Base-by-base conservation (phyloP, 2,329 filamentous ascomycete species). In the Balansia obtecta region DNA sequence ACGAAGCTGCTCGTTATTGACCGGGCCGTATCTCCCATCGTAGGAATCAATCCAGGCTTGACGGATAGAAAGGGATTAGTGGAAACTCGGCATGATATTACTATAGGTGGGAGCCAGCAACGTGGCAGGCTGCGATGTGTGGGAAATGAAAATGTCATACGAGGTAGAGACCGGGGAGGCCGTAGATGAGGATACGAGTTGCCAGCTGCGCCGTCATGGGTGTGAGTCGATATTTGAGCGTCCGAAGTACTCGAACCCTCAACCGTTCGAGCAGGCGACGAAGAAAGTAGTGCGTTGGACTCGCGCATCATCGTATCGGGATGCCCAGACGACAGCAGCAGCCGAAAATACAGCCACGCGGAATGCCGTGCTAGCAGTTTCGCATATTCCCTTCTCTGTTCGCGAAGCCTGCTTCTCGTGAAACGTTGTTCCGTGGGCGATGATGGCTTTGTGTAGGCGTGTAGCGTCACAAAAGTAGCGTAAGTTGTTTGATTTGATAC, bases 1-100 rank as follows among this genome's bases (percentile, higher is more conserved):
- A 22, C 61, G 60, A 20, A 70, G 62, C 53, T 72, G 69, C 37
- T 69, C 65, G 8, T 68, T 63, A 50, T 61, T 62, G 4, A 63
- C 61, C 10, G 60, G 57, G 32, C 70, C 71, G 53, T 70, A 65
- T 45, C 64, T 60, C 33, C 63, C 63, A 55, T 74, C 67, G 59
- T 73, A 74, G 11, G 73, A 73, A 53, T 69, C 67, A 52, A 76
- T 73, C 73, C 73, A 76, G 38, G 73, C 73, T 75, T 53, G 52
- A 39, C 15, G 71, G 51, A 68, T 64, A 52, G 72, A 69, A 70
- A 70, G 68, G 69, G 71, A 51, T 53, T 47, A 48, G 45, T 27
- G 18, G 15, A 13, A 13, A 20, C 16, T 22, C 40, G 40, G 16
- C 4, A 27, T 27, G n/a, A n/a, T n/a, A n/a, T n/a, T n/a, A 27